Evolutionary conservation across 73 alveolate genomes (phyloP).

Genomic region (Tetrahymena elliotti): DNA sequence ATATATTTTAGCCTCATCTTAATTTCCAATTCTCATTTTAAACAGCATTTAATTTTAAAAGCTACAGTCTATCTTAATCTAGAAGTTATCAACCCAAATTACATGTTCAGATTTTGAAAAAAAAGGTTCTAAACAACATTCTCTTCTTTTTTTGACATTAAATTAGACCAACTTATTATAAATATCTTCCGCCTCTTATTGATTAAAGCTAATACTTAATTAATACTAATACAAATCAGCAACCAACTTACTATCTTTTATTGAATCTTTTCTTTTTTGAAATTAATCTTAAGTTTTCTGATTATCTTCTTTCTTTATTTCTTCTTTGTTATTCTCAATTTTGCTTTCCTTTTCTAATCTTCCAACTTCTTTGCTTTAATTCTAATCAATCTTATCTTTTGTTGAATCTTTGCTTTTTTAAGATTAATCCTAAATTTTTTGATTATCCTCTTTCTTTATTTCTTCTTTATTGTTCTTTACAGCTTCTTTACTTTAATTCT

Average conservation of each 20-base stretch:
- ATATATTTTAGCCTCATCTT: neutral
- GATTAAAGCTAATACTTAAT: neutral
- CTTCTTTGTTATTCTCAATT: neutral
- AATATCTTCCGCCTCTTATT: neutral
- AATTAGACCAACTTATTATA: neutral
- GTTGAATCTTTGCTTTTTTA: too few relatives aligned
- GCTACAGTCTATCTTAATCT: neutral
- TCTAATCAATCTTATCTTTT: neutral
- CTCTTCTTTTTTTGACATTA: neutral
- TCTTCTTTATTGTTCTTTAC: too few relatives aligned
- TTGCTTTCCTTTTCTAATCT: neutral
- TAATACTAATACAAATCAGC: neutral
- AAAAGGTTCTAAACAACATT: neutral
- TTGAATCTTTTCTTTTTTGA: neutral
- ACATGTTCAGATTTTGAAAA: neutral
- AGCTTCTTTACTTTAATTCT: too few relatives aligned
- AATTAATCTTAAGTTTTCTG: neutral
- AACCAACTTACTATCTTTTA: neutral
- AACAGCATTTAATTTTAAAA: neutral
- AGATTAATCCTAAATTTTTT: too few relatives aligned
- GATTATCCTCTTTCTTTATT: too few relatives aligned
- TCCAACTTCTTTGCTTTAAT: neutral
- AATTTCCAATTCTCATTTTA: neutral
- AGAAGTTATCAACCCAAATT: neutral
- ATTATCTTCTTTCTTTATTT: neutral